A percentile compares a stretch with the other conserved stretches of the same genome.
Conservation (phyloP, 1,139 yeast genomes). For the Candida glucosophila region DNA sequence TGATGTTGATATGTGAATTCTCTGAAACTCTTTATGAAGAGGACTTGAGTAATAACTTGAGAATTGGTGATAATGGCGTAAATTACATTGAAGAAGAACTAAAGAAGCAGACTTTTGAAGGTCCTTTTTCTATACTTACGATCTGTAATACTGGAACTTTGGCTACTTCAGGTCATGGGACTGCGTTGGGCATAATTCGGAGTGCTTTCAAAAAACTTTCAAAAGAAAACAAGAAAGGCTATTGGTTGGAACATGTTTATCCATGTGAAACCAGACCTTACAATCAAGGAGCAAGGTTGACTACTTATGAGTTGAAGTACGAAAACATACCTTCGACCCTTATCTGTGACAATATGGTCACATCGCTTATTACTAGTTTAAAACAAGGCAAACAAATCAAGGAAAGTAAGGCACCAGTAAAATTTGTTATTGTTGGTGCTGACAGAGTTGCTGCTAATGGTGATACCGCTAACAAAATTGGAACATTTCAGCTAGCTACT, state of each 20-base stretch:
- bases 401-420: constrained; percentile 45
- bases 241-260: constrained; percentile 59
- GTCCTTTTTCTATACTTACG: constrained; percentile 74
- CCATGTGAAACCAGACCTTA: constrained; percentile 95
- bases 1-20: constrained; percentile 35
- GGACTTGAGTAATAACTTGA: constrained; percentile 67
- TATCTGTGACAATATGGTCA: constrained; percentile 87
- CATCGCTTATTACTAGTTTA: constrained; percentile 59
- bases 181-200: constrained; percentile 88
- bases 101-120: constrained; percentile 40
- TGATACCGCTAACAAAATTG: constrained; percentile 94
- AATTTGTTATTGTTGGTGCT: constrained; percentile 95
- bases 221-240: constrained; percentile 17
- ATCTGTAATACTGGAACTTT: constrained; percentile 83
- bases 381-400: constrained; percentile 12
- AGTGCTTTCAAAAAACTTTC: constrained; percentile 46
- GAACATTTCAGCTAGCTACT: constrained; percentile 85
- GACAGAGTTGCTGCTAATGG: constrained; percentile 90
- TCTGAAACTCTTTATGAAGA: constrained; percentile 58
- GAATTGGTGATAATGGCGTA: constrained; percentile 77
- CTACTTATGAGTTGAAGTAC: constrained; percentile 82
- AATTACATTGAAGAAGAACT: constrained; percentile 49
- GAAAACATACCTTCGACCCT: constrained; percentile 83
- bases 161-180: constrained; percentile 97
- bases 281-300: constrained; percentile 90